A percentile compares a stretch with the other conserved stretches of the same genome.
These are phyloP conservation scores for Blastocystis sp. DNA, from an alignment of 352 stramenopile species.

Conservation along the genomic window DNA sequence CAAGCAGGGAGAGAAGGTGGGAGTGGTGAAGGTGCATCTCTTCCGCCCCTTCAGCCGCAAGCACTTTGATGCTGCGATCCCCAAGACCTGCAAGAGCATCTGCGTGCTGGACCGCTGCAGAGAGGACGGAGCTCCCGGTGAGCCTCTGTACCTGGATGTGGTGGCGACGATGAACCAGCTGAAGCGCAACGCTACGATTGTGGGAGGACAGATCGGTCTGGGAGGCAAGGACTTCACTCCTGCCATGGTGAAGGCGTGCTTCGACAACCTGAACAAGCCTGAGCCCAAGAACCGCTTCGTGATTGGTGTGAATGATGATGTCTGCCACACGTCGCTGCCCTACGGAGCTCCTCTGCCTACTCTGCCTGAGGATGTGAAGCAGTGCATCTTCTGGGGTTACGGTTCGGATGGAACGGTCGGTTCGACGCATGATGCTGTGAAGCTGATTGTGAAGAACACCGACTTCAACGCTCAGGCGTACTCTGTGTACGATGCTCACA, in stretches of 20 bases:
- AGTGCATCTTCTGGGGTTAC: conserved; percentile 79
- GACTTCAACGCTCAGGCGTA: conserved; percentile 65
- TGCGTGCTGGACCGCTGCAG: conserved; percentile 68
- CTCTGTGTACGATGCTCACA: conserved; percentile 67
- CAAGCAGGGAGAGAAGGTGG: conserved; percentile 69
- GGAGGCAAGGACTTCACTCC: conserved; percentile 66
- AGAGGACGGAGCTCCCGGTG: conserved; percentile 67
- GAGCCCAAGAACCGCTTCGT: conserved; percentile 67
- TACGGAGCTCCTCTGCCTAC: conserved; percentile 63
- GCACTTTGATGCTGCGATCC: conserved; percentile 68
- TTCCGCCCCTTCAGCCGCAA: conserved; percentile 69
- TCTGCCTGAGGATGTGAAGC: conserved; percentile 66
- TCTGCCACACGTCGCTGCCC: conserved; percentile 63
- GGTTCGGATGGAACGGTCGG: conserved; percentile 68
- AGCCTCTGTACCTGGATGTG: conserved; percentile 66
- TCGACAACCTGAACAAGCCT: conserved; percentile 64
- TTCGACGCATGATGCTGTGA: conserved; percentile 64
- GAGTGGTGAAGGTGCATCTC: conserved; percentile 68
- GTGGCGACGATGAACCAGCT: conserved; percentile 67
- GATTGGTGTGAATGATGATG: conserved; percentile 70
- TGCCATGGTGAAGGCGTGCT: conserved; percentile 67
- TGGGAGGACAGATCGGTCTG: conserved; percentile 67
- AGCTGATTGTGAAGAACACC: conserved; percentile 64
- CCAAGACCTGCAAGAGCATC: conserved; percentile 64
- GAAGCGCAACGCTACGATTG: conserved; percentile 61